Conservation (phyloP, 371 early-diverging fungal genomes). For the Rhizopus delemar region DNA sequence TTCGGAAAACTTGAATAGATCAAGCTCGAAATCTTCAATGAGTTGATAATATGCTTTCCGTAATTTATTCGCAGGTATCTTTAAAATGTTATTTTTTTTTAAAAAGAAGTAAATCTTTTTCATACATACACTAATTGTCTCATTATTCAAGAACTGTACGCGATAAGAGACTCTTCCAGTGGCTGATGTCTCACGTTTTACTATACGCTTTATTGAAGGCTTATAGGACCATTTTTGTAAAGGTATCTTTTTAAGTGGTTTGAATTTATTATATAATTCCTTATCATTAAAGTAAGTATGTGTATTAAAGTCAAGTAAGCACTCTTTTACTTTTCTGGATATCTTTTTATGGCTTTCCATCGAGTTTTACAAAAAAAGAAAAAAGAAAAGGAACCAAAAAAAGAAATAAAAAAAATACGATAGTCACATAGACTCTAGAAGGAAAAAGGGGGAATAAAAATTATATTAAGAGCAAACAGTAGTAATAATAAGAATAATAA, state of each 20-base stretch:
- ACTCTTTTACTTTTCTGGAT: not conserved
- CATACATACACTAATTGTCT: conserved; percentile 10
- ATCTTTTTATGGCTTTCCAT: not conserved
- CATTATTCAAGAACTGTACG: conserved; percentile 13
- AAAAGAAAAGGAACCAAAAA: not conserved
- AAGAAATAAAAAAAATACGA: not conserved
- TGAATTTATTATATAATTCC: not conserved
- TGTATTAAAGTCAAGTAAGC: not conserved
- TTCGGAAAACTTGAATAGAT: not conserved
- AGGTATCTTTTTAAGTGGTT: not conserved
- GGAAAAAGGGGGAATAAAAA: no score
- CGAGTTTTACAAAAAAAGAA: not conserved
- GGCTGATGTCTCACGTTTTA: not conserved
- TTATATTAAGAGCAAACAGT: no score
- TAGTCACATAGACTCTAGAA: not conserved
- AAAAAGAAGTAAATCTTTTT: not conserved
- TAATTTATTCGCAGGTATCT: conserved; percentile 13
- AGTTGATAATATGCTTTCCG: conserved; percentile 3
- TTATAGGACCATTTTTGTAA: not conserved
- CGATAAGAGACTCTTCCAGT: conserved; percentile 10
- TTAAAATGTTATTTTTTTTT: not conserved
- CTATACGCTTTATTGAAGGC: conserved; percentile 4
- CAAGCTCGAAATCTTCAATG: conserved; percentile 16
- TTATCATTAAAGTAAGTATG: not conserved
- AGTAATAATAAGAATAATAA: no score